Evolutionary conservation across 495 filamentous ascomycete species (phyloP), one percentile per base, ranked within the genome.

Genomic region (Penicillium mononematosum): DNA sequence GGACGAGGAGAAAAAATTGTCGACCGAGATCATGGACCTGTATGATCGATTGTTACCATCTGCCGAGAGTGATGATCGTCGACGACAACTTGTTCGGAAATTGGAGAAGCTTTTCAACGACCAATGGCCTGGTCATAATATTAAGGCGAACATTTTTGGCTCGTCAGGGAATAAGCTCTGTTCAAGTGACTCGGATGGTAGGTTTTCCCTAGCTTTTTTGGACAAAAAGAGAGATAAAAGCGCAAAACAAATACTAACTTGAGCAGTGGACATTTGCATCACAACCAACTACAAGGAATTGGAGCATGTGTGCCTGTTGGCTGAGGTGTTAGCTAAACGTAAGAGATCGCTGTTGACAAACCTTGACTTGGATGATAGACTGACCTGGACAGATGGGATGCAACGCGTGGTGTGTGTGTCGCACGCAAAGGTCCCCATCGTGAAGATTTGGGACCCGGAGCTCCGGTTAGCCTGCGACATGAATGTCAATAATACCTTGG

Each of bases 371-470:
- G 27, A 20, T 45, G 12, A 7, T 3, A 12, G 49, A 55, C 57
- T 60, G 46, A 59, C 38, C 44, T 39, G 39, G 22, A 45, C 65
- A 97, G 93, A 91, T 75, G 94, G 94, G 52, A 98, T 98, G 94
- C 80, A 97, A 72, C 87, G 87, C 59, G 92, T 98, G 9, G 88
- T 96, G 39, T 98, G 94, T 66, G 88, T 98, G 7, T 88, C 89
- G 22, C 88, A 88, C 39, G 94, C 94, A 14, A 97, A 96, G 70
- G 95, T 98, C 16, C 93, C 95, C 10, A 98, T 98, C 60, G 94
- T 98, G 51, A 98, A 98, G 75, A 93, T 96, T 46, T 98, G 92
- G 92, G 94, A 98, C 67, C 95, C 94, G 1, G 91, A 96, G 70
- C 79, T 96, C 24, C 75, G 83, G 38, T 77, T 98, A 56, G 88